phyloP scores from a whole-genome alignment of 2,329 filamentous ascomycete genomes.

The Cordyceps farinosa region DNA sequence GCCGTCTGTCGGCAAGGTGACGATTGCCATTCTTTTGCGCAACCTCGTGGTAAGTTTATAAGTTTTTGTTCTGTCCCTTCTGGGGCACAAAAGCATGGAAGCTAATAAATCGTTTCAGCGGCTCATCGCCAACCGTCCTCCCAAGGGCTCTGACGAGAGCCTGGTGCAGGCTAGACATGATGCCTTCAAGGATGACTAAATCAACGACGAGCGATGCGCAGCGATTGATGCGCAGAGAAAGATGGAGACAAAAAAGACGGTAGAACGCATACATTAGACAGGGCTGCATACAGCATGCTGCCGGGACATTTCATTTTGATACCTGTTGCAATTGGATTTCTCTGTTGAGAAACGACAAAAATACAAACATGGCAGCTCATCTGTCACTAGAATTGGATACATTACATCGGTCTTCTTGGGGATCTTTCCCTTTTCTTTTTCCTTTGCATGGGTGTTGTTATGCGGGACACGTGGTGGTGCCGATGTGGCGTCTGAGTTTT shows the following conservation, averaged over 20 bases:
- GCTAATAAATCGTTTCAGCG: conserved; percentile 35
- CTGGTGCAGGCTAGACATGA: conserved; percentile 39
- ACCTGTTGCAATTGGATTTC: neutral
- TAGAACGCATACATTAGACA: conserved; percentile 7
- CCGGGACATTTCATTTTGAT: conserved; percentile 6
- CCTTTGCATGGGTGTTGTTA: too few species aligned
- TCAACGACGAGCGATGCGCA: neutral
- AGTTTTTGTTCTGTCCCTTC: neutral
- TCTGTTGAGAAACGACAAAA: neutral
- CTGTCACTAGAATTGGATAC: neutral
- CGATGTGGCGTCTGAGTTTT: too few species aligned
- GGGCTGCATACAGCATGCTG: neutral
- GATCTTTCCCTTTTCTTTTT: too few species aligned
- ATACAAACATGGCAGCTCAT: neutral
- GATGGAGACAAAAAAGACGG: neutral
- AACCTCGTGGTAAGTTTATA: conserved; percentile 72
- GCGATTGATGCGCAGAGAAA: neutral
- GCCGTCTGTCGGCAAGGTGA: conserved; percentile 95
- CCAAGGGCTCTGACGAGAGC: conserved; percentile 35
- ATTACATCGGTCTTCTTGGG: neutral
- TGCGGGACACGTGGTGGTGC: too few species aligned
- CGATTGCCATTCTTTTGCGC: conserved; percentile 83
- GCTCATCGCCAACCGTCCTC: conserved; percentile 48
- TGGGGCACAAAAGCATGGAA: neutral
- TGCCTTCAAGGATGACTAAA: conserved; percentile 39